Evolutionary conservation across 2,329 filamentous ascomycete genomes (phyloP).

Genomic region (Coniochaeta hoffmannii): DNA sequence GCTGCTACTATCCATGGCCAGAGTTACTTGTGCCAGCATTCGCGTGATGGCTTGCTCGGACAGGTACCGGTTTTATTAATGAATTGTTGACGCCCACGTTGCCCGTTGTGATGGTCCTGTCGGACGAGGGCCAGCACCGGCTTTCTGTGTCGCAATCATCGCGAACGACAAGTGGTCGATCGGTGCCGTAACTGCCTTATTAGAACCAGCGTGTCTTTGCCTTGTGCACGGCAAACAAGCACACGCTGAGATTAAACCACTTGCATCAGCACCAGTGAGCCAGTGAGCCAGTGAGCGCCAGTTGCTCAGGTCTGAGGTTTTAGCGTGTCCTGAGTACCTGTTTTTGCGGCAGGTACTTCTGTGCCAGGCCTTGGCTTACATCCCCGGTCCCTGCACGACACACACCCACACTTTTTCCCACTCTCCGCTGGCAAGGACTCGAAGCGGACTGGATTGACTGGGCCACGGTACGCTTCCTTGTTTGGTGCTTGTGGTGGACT

Average conservation of each 20-base stretch:
- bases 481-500: neutral
- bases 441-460: neutral
- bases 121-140: neutral
- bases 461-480: neutral
- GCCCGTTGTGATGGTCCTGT: neutral
- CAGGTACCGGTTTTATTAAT: neutral
- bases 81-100: neutral
- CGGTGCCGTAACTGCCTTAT: neutral
- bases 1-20: neutral
- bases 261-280: neutral
- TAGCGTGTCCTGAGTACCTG: neutral
- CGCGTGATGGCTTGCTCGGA: neutral
- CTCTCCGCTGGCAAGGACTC: neutral
- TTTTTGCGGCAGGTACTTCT: constrained; percentile 1
- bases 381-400: constrained; percentile 2
- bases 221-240: neutral
- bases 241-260: neutral
- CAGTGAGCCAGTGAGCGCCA: no score
- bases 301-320: neutral
- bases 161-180: neutral
- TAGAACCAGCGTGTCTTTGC: neutral
- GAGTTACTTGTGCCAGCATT: neutral
- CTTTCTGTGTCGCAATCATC: neutral
- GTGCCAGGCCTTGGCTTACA: constrained; percentile 1
- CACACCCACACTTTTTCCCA: neutral